These are phyloP conservation scores for Elsinoe batatas DNA, from an alignment of 2,329 filamentous ascomycete genomes.

Conservation along the genomic window DNA sequence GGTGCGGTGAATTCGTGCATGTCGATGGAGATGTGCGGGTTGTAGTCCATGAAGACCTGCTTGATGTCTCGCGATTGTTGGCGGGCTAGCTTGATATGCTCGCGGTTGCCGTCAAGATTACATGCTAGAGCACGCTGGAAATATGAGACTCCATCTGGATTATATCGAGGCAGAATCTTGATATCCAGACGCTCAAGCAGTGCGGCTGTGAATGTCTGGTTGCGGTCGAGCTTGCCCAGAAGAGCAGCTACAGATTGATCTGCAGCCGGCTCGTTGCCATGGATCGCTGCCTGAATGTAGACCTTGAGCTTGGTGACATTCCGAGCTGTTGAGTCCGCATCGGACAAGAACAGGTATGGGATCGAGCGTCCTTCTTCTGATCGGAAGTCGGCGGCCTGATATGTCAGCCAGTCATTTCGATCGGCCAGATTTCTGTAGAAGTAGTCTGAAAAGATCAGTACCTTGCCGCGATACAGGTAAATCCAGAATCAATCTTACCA, in stretches of 20 bases:
- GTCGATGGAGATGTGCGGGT: slow-evolving; percentile 27
- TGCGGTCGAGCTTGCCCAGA: slow-evolving; percentile 27
- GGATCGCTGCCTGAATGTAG: slow-evolving; percentile 12
- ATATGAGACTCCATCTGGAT: slow-evolving; percentile 18
- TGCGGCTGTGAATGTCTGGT: slow-evolving; percentile 25
- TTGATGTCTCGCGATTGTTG: slow-evolving; percentile 26
- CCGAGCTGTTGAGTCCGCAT: background rate
- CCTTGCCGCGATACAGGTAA: background rate
- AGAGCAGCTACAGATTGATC: slow-evolving; percentile 29
- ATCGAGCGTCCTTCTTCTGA: slow-evolving; percentile 18
- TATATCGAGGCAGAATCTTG: slow-evolving; percentile 17
- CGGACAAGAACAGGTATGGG: slow-evolving; percentile 14
- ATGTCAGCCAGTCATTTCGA: slow-evolving; percentile 18
- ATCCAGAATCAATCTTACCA: background rate
- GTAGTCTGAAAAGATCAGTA: slow-evolving; percentile 12
- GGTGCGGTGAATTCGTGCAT: slow-evolving; percentile 28
- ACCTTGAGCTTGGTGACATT: slow-evolving; percentile 1
- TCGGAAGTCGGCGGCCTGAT: slow-evolving; percentile 16
- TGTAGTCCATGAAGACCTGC: slow-evolving; percentile 22
- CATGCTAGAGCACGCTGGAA: slow-evolving; percentile 20
- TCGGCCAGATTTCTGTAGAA: slow-evolving; percentile 16
- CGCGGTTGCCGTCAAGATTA: slow-evolving; percentile 19
- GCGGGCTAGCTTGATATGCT: slow-evolving; percentile 24
- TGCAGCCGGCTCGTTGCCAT: slow-evolving; percentile 28
- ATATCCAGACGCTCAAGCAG: slow-evolving; percentile 22